A percentile compares a stretch with the other conserved stretches of the same genome.
Evolutionary conservation across 2,329 filamentous ascomycete genomes (phyloP).

Genomic region (Arthrobotrys sphaeroides): DNA sequence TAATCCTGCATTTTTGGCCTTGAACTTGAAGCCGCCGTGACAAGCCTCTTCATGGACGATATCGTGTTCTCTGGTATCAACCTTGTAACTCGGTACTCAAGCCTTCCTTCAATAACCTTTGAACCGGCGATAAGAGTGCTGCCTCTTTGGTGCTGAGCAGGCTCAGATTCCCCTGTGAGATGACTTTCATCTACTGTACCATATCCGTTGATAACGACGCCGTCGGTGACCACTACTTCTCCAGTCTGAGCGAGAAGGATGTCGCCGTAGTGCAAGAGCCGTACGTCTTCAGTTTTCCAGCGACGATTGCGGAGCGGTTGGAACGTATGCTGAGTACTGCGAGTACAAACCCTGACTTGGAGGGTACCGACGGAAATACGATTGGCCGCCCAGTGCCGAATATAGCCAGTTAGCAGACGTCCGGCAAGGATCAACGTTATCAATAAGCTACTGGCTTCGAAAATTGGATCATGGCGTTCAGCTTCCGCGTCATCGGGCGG

Average conservation of each 20-base stretch:
- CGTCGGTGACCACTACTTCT: conserved; percentile 73
- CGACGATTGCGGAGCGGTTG: conserved; percentile 19
- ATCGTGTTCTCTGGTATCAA: conserved; percentile 78
- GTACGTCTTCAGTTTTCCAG: conserved; percentile 67
- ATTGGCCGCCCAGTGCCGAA: conserved; percentile 70
- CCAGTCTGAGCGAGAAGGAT: conserved; percentile 72
- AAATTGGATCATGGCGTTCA: conserved; percentile 63
- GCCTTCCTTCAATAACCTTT: conserved; percentile 66
- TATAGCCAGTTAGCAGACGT: conserved; percentile 66
- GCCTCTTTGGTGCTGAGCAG: conserved; percentile 68
- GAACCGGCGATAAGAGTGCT: conserved; percentile 72
- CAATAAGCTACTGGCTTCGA: conserved; percentile 71
- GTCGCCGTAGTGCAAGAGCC: conserved; percentile 77
- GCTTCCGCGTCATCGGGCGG: conserved; percentile 58
- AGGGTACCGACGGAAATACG: conserved; percentile 66
- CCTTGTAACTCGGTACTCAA: conserved; percentile 68
- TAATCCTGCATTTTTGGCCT: conserved; percentile 75
- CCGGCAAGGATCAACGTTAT: conserved; percentile 71
- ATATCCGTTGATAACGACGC: conserved; percentile 70
- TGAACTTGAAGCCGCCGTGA: conserved; percentile 74
- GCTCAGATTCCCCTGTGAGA: conserved; percentile 76
- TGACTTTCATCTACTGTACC: conserved; percentile 80
- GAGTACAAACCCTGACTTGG: conserved; percentile 56
- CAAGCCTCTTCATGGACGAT: conserved; percentile 73
- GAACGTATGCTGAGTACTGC: conserved; percentile 18